phyloP scores from a whole-genome alignment of 1,284 basidiomycete genomes.

The Inonotus obliquus region DNA sequence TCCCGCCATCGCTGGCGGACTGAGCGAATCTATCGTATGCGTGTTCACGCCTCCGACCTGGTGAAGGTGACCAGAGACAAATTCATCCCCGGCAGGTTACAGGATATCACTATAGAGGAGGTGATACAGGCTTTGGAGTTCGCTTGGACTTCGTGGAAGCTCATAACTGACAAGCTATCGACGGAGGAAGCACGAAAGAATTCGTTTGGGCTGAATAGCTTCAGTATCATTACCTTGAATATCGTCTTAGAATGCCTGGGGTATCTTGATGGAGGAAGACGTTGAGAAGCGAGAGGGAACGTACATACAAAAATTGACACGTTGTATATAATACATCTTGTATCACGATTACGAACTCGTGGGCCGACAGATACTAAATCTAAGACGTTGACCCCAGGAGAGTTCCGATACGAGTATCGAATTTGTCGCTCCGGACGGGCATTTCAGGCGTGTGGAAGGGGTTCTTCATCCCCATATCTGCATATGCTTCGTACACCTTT shows the following conservation, averaged over 20 bases:
- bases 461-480: slow-evolving; percentile 98
- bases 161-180: slow-evolving; percentile 36
- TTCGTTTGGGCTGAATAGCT: slow-evolving; percentile 59
- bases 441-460: slow-evolving; percentile 99
- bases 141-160: slow-evolving; percentile 63
- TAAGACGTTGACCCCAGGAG: slow-evolving; percentile 43
- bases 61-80: slow-evolving; percentile 47
- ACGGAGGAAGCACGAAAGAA: slow-evolving; percentile 21
- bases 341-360: too few relatives aligned
- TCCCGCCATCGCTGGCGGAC: slow-evolving; percentile 54
- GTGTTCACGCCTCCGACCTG: slow-evolving; percentile 48
- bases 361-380: background rate
- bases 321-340: too few relatives aligned
- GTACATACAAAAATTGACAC: too few relatives aligned
- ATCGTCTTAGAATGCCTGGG: slow-evolving; percentile 57
- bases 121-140: slow-evolving; percentile 41
- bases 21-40: slow-evolving; percentile 60
- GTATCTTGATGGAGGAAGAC: background rate
- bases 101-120: slow-evolving; percentile 28
- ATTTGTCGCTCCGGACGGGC: slow-evolving; percentile 91
- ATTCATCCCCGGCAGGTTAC: slow-evolving; percentile 32
- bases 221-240: slow-evolving; percentile 59
- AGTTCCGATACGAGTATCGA: slow-evolving; percentile 69
- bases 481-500: slow-evolving; percentile 86
- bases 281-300: too few relatives aligned